A percentile compares a stretch with the other conserved stretches of the same genome.
These are phyloP conservation scores for Fraxinus albicans DNA, from an alignment of 305 asterid species.

Conservation along the genomic window DNA sequence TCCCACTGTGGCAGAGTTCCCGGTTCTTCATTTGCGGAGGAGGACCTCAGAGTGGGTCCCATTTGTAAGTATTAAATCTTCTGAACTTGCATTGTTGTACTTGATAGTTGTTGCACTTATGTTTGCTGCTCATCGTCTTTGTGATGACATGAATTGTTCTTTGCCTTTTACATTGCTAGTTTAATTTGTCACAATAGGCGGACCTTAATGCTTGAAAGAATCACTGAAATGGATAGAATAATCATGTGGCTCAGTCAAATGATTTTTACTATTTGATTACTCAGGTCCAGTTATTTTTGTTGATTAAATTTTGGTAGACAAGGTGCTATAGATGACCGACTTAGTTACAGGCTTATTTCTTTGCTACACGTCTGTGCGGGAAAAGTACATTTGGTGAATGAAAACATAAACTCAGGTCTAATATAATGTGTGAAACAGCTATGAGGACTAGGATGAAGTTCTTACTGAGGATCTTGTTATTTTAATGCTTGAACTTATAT, in stretches of 20 bases:
- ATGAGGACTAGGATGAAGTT: background rate
- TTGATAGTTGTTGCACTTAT: background rate
- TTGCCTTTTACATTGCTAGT: constrained; percentile 5
- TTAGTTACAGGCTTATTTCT: background rate
- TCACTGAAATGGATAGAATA: constrained; percentile 8
- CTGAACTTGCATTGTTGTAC: constrained; percentile 8
- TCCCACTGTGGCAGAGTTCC: constrained; percentile 67
- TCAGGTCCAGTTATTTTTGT: background rate
- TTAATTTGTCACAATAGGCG: constrained; percentile 5
- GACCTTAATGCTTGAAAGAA: constrained; percentile 15
- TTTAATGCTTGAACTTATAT: constrained; percentile 12
- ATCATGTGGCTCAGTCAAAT: background rate
- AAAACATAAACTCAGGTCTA: background rate
- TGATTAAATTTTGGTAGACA: background rate
- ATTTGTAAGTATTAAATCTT: constrained; percentile 52
- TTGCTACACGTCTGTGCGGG: constrained; percentile 1
- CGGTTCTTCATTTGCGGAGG: constrained; percentile 76
- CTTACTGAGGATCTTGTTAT: background rate
- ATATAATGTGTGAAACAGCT: background rate
- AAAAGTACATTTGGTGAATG: background rate
- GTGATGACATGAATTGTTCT: background rate
- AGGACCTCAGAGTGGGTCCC: constrained; percentile 81
- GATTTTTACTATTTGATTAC: background rate
- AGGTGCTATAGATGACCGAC: background rate
- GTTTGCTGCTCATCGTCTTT: constrained; percentile 5